Evolutionary conservation across 345 rosid species (phyloP).

Genomic region (Camelina hispida): DNA sequence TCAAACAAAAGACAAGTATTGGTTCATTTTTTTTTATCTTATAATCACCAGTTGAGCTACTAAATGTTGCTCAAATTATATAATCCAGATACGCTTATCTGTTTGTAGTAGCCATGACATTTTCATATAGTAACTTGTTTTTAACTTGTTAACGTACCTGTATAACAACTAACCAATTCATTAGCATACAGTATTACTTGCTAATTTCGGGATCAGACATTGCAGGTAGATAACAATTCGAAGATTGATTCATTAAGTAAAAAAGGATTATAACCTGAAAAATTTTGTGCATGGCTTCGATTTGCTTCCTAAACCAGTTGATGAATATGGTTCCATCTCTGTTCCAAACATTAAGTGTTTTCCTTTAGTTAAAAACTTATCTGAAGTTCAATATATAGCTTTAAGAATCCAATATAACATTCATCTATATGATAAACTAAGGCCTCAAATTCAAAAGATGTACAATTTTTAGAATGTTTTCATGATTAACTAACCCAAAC

Average conservation of each 20-base stretch:
- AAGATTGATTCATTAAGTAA: conserved; percentile 56
- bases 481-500: background rate
- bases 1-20: conserved; percentile 24
- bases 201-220: background rate
- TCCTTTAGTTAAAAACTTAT: conserved; percentile 42
- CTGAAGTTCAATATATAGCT: conserved; percentile 36
- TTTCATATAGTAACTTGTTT: background rate
- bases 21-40: conserved; percentile 22
- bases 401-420: conserved; percentile 33
- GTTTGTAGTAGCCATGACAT: conserved; percentile 9
- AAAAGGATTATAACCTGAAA: conserved; percentile 92
- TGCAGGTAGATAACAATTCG: conserved; percentile 33
- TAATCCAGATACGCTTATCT: conserved; percentile 17
- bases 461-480: conserved; percentile 2
- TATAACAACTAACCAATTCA: conserved; percentile 39
- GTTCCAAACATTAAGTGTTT: conserved; percentile 73
- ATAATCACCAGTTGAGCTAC: conserved; percentile 7
- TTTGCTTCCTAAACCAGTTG: conserved; percentile 99
- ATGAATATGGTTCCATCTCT: conserved; percentile 86
- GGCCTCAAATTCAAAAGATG: conserved; percentile 39
- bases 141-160: conserved; percentile 31
- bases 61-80: conserved; percentile 15
- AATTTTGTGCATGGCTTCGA: conserved; percentile 99
- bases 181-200: conserved; percentile 32
- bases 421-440: conserved; percentile 37